These are phyloP conservation scores for Paraphaeosphaeria minitans DNA, from an alignment of 2,329 filamentous ascomycete species.

Conservation along the genomic window DNA sequence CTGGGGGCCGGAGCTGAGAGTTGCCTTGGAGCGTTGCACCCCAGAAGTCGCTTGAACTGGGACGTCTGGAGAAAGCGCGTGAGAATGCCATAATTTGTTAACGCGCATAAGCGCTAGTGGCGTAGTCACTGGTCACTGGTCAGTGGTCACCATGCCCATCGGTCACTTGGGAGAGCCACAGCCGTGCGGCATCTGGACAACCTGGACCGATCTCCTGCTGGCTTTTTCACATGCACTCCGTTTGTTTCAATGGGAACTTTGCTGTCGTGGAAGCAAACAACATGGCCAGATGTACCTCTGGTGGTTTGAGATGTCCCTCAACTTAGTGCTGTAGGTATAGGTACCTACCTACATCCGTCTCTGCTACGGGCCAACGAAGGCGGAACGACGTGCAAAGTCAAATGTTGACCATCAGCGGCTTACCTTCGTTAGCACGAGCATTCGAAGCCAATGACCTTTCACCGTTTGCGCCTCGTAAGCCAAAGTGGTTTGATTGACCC, in stretches of 20 bases:
- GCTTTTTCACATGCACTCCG: background rate
- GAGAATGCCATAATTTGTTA: constrained; percentile 27
- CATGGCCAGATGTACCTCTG: background rate
- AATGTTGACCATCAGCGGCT: too few relatives aligned
- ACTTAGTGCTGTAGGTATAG: background rate
- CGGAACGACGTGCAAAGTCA: background rate
- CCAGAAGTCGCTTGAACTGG: constrained; percentile 11
- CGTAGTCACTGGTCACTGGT: too few relatives aligned
- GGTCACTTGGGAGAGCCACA: constrained; percentile 29
- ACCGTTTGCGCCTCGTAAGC: background rate
- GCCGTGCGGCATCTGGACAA: constrained; percentile 41
- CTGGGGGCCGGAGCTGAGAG: constrained; percentile 13
- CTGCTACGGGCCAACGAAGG: background rate
- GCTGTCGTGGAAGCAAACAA: background rate
- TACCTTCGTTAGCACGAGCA: background rate
- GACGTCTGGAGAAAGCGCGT: constrained; percentile 12
- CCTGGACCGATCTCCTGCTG: constrained; percentile 16
- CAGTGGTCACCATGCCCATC: constrained; percentile 29
- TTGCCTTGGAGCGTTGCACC: constrained; percentile 16
- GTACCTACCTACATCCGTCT: too few relatives aligned
- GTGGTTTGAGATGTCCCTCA: background rate
- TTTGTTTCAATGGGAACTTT: background rate
- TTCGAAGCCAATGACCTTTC: background rate
- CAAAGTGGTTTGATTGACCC: background rate
- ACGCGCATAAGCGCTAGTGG: constrained; percentile 25